Conservation (phyloP, 345 rosid species). For the Carallia brachiata region DNA sequence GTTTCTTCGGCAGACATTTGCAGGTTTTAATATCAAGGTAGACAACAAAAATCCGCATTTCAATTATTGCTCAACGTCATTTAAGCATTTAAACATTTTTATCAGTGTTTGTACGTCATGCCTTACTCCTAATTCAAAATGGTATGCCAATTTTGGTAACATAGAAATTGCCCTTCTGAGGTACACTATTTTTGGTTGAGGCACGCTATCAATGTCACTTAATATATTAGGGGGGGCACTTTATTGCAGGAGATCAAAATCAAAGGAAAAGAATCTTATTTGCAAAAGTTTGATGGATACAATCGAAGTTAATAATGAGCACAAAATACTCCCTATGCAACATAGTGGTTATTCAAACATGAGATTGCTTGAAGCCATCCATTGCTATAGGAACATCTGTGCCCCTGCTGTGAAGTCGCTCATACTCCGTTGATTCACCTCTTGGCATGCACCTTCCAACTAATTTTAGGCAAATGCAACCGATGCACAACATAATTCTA, state of each 20-base stretch:
- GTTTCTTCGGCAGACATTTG: too few relatives aligned
- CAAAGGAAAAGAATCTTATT: too few relatives aligned
- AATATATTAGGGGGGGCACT: too few relatives aligned
- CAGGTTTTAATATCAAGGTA: too few relatives aligned
- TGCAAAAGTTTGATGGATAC: background rate
- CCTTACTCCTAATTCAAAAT: background rate
- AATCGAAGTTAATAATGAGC: background rate
- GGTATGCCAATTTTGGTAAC: background rate
- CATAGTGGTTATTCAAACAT: too few relatives aligned
- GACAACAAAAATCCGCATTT: background rate
- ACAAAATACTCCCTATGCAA: too few relatives aligned
- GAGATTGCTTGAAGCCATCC: too few relatives aligned
- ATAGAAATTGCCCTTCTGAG: background rate
- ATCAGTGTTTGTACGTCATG: background rate
- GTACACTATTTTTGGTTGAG: background rate
- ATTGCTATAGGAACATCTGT: too few relatives aligned
- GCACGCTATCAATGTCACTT: too few relatives aligned
- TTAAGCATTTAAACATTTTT: too few relatives aligned
- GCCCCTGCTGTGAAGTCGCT: slow-evolving; percentile 12
- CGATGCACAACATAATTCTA: slow-evolving; percentile 54
- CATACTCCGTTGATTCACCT: slow-evolving; percentile 35
- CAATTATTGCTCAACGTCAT: background rate
- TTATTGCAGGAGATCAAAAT: too few relatives aligned
- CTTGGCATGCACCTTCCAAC: slow-evolving; percentile 31
- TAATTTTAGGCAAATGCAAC: slow-evolving; percentile 50